Evolutionary conservation across 768 basidiomycete genomes (phyloP), one percentile per base, ranked within the genome.

Genomic region (Lepiota venenata): DNA sequence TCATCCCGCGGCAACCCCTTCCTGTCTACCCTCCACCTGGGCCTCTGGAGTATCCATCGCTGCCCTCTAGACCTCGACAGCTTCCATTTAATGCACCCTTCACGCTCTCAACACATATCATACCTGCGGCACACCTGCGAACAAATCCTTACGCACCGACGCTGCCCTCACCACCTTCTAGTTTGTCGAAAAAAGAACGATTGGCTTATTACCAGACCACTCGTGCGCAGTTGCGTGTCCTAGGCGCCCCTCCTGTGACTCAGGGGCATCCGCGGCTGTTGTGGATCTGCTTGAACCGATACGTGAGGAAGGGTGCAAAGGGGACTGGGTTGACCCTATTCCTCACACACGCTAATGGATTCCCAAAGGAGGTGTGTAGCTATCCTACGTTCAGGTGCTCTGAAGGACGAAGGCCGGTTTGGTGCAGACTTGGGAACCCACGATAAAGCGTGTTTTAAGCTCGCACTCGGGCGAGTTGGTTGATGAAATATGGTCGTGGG

Each of bases 271-370:
- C 72, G 1, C 61, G 66, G 50, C 63, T 79, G 3, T 66, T 92
- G 49, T 91, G 88, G 88, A 84, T 80, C 48, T 84, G 80, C 48
- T 64, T 85, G 32, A 91, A 93, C 62, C 80, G 91, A 39, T 92
- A 87, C 65, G 78, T 79, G 25, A 74, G 74, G 60, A 68, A 66
- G 41, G 71, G 64, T 7, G 55, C 49, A 29, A 57, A 51, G 39
- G 64, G 62, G 20, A 69, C 70, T 11, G 82, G 87, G 0, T 48
- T 89, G 9, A 95, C 91, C 0, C 67, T 95, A 48, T 79, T 94
- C 58, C 73, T 90, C 44, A 81, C 82, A 3, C 93, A 95, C 65
- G 91, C 91, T 2, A 95, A 91, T 67, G 93, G 94, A 1, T 87
- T 95, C 60, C 82, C 81, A 44, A 95, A 94, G 66, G 92, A 95